These are phyloP conservation scores for Ascocoryne sarcoides DNA, from an alignment of 2,329 filamentous ascomycete genomes.

Conservation along the genomic window DNA sequence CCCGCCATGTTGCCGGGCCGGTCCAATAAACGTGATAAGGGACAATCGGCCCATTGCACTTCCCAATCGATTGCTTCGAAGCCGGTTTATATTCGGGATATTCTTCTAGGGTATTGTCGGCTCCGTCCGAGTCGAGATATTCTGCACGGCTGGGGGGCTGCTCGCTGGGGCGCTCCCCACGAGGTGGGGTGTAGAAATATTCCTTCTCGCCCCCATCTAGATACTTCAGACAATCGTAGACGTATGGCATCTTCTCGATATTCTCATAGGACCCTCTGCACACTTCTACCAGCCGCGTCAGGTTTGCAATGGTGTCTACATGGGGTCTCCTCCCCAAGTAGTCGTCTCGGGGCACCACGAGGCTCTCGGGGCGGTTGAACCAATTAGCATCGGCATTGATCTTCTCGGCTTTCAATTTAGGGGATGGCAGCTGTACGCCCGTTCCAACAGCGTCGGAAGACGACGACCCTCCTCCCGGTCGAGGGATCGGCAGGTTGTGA, in stretches of 20 bases:
- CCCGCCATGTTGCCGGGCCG: constrained; percentile 46
- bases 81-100: constrained; percentile 30
- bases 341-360: constrained; percentile 41
- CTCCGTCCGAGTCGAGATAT: constrained; percentile 29
- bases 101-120: constrained; percentile 25
- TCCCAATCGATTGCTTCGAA: constrained; percentile 35
- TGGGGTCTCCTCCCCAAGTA: constrained; percentile 42
- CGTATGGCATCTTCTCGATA: constrained; percentile 46
- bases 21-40: constrained; percentile 50
- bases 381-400: constrained; percentile 44
- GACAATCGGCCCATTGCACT: constrained; percentile 45
- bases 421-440: constrained; percentile 11
- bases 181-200: constrained; percentile 39
- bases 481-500: constrained; percentile 11
- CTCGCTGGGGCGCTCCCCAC: constrained; percentile 26
- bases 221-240: constrained; percentile 43
- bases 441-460: constrained; percentile 8
- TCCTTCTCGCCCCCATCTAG: constrained; percentile 39
- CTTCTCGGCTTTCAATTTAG: constrained; percentile 29
- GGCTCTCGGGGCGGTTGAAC: constrained; percentile 42
- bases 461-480: constrained; percentile 7
- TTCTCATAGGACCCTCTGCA: constrained; percentile 42
- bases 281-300: constrained; percentile 41
- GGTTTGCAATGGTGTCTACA: constrained; percentile 43
- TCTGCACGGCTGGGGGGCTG: constrained; percentile 25